phyloP scores from a whole-genome alignment of 1,284 basidiomycete species.

The Ustilago lituana region DNA sequence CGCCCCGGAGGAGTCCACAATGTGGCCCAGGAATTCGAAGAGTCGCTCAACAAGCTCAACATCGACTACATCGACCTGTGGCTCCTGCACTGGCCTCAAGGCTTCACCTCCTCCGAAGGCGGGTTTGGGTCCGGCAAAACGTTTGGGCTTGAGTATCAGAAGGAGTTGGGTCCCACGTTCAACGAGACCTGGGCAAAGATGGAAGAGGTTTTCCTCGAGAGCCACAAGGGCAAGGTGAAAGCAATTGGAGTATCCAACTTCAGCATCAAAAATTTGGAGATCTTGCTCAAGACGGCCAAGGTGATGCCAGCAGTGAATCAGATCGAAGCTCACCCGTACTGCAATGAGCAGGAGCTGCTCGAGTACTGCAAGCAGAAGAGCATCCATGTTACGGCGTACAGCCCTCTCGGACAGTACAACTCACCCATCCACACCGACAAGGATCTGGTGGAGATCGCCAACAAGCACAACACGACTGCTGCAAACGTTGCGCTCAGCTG shows the following conservation, averaged over 20 bases:
- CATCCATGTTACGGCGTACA: constrained; percentile 83
- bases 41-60: constrained; percentile 77
- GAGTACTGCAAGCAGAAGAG: constrained; percentile 76
- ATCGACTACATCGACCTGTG: constrained; percentile 74
- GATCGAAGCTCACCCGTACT: constrained; percentile 55
- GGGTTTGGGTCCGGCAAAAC: constrained; percentile 4
- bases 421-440: constrained; percentile 79
- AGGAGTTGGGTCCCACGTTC: constrained; percentile 43
- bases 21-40: constrained; percentile 72
- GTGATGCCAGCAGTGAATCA: constrained; percentile 59
- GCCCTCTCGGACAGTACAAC: constrained; percentile 81
- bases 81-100: constrained; percentile 60
- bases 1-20: constrained; percentile 70
- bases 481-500: constrained; percentile 76
- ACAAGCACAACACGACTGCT: constrained; percentile 72
- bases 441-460: constrained; percentile 74
- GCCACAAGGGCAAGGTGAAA: constrained; percentile 54
- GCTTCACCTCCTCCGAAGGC: constrained; percentile 11
- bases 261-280: constrained; percentile 42
- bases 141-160: constrained; percentile 30
- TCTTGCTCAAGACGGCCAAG: constrained; percentile 50
- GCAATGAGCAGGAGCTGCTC: constrained; percentile 74
- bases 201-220: constrained; percentile 59
- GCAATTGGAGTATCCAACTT: constrained; percentile 73
- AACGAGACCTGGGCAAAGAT: constrained; percentile 59